phyloP scores from a whole-genome alignment of 768 basidiomycete genomes.

The Xanthoconium stramineum region DNA sequence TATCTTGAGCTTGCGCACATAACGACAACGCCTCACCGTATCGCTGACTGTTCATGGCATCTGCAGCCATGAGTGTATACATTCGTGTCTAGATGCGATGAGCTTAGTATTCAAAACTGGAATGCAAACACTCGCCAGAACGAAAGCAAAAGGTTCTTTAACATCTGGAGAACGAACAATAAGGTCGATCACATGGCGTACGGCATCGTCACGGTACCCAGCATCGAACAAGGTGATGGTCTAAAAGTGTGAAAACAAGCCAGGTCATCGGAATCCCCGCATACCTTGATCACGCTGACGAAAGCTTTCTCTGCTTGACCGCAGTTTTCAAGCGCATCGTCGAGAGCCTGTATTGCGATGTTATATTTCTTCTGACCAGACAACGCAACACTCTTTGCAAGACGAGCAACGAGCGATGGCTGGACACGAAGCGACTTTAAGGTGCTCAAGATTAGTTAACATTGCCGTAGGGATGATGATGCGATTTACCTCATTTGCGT shows the following conservation, averaged over 20 bases:
- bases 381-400: conserved; percentile 7
- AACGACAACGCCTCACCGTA: neutral
- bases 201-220: neutral
- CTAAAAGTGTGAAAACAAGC: neutral
- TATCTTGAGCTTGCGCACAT: conserved; percentile 3
- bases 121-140: conserved; percentile 9
- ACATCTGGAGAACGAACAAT: neutral
- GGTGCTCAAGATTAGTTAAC: neutral
- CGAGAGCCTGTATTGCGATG: neutral
- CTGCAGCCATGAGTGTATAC: conserved; percentile 8
- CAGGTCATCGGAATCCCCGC: neutral
- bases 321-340: neutral
- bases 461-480: neutral
- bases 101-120: neutral
- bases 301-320: conserved; percentile 4
- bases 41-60: conserved; percentile 1
- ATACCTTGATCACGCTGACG: conserved; percentile 11
- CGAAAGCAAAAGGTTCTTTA: conserved; percentile 2
- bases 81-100: conserved; percentile 14
- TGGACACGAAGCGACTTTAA: conserved; percentile 7
- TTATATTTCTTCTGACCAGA: neutral
- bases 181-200: neutral
- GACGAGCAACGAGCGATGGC: conserved; percentile 6
- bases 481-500: conserved; percentile 7
- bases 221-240: conserved; percentile 10